Conservation (phyloP, 352 stramenopile species). For the Phytophthora tentaculata region DNA sequence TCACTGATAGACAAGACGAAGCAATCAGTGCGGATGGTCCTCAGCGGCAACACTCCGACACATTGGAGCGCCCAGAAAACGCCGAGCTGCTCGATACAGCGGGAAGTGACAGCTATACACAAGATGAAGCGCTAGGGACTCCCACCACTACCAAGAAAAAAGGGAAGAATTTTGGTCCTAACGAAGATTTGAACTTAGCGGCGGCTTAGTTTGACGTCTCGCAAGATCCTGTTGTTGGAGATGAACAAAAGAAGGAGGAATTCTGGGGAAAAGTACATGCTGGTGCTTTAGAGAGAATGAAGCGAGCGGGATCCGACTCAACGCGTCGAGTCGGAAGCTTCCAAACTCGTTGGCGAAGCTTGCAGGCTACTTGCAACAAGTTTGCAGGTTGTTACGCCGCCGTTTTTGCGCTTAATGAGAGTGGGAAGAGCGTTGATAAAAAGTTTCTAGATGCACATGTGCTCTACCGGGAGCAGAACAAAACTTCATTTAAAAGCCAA, state of each 20-base stretch:
- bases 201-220: not conserved
- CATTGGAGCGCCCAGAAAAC: too few relatives aligned
- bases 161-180: not conserved
- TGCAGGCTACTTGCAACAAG: not conserved
- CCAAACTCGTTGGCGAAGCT: not conserved
- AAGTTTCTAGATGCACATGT: not conserved
- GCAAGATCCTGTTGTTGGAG: not conserved
- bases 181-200: not conserved
- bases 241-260: not conserved
- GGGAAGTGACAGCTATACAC: too few relatives aligned
- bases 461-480: not conserved
- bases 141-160: not conserved
- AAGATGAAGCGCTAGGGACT: not conserved
- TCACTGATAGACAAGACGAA: too few relatives aligned
- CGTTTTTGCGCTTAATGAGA: not conserved
- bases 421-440: not conserved
- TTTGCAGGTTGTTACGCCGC: not conserved
- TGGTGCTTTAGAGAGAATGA: too few relatives aligned
- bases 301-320: too few relatives aligned
- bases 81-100: not conserved
- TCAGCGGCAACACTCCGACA: too few relatives aligned
- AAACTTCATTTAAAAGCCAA: not conserved
- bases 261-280: not conserved
- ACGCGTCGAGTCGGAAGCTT: not conserved
- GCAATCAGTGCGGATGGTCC: too few relatives aligned